Evolutionary conservation across 495 filamentous ascomycete species (phyloP).

Genomic region (Podospora tetraspora): DNA sequence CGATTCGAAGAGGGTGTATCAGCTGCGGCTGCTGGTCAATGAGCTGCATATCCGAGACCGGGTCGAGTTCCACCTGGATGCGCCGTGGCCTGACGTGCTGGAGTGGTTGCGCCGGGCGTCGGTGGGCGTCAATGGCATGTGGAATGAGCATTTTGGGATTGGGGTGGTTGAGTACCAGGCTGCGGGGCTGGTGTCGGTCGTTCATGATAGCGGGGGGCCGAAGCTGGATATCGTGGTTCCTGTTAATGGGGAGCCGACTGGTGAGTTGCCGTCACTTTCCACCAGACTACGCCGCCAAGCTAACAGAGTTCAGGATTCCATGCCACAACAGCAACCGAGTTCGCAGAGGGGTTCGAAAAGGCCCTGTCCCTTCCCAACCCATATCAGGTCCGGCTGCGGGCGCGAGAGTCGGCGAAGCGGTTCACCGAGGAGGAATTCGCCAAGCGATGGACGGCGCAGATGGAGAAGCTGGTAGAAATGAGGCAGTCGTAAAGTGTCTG

Average conservation of each 20-base stretch:
- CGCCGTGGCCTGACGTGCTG: conserved; percentile 78
- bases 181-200: conserved; percentile 83
- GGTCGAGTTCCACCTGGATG: conserved; percentile 84
- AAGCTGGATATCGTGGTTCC: conserved; percentile 86
- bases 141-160: conserved; percentile 99
- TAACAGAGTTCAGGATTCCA: conserved; percentile 61
- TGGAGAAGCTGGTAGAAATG: conserved; percentile 61
- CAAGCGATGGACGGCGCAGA: conserved; percentile 62
- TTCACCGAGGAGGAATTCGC: conserved; percentile 88
- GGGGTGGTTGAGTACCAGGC: conserved; percentile 98
- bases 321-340: conserved; percentile 68
- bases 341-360: conserved; percentile 69
- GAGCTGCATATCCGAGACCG: conserved; percentile 78
- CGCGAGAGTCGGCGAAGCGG: conserved; percentile 65
- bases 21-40: conserved; percentile 80
- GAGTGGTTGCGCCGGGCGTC: conserved; percentile 66
- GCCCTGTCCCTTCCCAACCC: conserved; percentile 61
- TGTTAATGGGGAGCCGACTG: conserved; percentile 68
- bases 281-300: neutral
- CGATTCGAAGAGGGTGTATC: conserved; percentile 84
- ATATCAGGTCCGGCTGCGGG: conserved; percentile 66
- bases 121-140: conserved; percentile 95
- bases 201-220: conserved; percentile 87
- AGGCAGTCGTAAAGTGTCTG: conserved; percentile 8
- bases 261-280: conserved; percentile 31